These are phyloP conservation scores for Penicillium cataractarum DNA, from an alignment of 495 filamentous ascomycete genomes.

Conservation along the genomic window DNA sequence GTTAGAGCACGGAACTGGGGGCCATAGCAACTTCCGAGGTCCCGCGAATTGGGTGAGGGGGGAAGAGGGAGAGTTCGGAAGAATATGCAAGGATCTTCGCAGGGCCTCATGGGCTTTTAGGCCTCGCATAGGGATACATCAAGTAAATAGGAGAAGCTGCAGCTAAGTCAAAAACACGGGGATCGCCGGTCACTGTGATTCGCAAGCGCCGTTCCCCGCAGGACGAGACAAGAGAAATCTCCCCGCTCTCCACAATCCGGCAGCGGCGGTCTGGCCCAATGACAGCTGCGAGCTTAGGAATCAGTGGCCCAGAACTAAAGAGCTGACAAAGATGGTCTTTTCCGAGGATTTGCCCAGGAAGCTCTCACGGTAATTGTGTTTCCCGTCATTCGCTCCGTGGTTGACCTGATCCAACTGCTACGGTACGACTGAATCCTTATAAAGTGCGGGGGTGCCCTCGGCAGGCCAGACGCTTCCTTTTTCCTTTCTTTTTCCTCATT, in stretches of 20 bases:
- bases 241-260: conserved; percentile 16
- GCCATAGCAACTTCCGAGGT: conserved; percentile 6
- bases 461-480: not conserved
- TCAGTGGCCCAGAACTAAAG: conserved; percentile 22
- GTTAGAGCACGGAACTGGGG: not conserved
- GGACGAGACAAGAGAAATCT: no score
- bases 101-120: not conserved
- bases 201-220: conserved; percentile 12
- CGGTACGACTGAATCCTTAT: not conserved
- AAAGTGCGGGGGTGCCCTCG: conserved; percentile 26
- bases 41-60: not conserved
- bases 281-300: conserved; percentile 23
- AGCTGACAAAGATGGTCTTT: conserved; percentile 24
- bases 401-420: not conserved
- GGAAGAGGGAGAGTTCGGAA: not conserved
- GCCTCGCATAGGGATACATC: no score
- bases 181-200: conserved; percentile 7
- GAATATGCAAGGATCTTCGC: not conserved
- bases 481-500: conserved; percentile 2
- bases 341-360: conserved; percentile 13
- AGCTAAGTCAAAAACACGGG: not conserved
- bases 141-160: no score
- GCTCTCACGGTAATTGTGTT: conserved; percentile 9
- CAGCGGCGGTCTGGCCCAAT: conserved; percentile 23
- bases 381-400: conserved; percentile 17